These are phyloP conservation scores for Rhizodiscina lignyota DNA, from an alignment of 495 filamentous ascomycete species.

Conservation along the genomic window DNA sequence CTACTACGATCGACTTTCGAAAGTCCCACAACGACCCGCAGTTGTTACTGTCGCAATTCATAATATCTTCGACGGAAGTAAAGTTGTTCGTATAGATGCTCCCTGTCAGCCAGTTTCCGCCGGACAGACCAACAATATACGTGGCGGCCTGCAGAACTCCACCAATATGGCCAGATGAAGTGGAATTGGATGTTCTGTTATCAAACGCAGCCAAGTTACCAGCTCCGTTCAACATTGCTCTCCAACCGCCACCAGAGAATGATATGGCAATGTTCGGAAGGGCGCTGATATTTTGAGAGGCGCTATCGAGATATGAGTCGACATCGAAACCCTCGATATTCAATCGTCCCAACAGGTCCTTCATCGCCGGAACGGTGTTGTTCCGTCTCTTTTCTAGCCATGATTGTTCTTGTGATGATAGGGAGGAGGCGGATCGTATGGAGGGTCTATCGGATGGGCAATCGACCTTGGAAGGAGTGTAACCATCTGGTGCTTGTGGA, in stretches of 20 bases:
- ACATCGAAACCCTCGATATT: slow-evolving; percentile 68
- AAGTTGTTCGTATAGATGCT: slow-evolving; percentile 86
- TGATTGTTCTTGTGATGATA: slow-evolving; percentile 50
- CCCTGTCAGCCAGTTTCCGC: slow-evolving; percentile 77
- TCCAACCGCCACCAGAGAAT: slow-evolving; percentile 56
- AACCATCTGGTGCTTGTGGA: slow-evolving; percentile 21
- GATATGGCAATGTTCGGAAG: slow-evolving; percentile 51
- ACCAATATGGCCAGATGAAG: slow-evolving; percentile 53
- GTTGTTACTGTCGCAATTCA: slow-evolving; percentile 26
- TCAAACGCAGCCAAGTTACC: slow-evolving; percentile 79
- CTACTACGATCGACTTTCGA: slow-evolving; percentile 57
- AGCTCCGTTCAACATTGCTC: slow-evolving; percentile 79
- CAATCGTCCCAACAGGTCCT: slow-evolving; percentile 51
- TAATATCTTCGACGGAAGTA: slow-evolving; percentile 48
- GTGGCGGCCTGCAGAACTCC: slow-evolving; percentile 73
- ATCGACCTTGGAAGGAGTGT: slow-evolving; percentile 17
- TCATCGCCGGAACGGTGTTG: slow-evolving; percentile 49
- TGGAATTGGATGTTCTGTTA: slow-evolving; percentile 49
- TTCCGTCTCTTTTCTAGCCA: slow-evolving; percentile 47
- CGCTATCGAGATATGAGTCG: slow-evolving; percentile 42
- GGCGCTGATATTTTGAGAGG: slow-evolving; percentile 37
- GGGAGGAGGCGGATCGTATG: slow-evolving; percentile 33
- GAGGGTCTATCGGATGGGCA: slow-evolving; percentile 29
- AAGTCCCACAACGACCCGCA: slow-evolving; percentile 56
- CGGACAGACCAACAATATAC: slow-evolving; percentile 72